Evolutionary conservation across 495 filamentous ascomycete species (phyloP).

Genomic region (Aspergillus sclerotiicarbonarius): DNA sequence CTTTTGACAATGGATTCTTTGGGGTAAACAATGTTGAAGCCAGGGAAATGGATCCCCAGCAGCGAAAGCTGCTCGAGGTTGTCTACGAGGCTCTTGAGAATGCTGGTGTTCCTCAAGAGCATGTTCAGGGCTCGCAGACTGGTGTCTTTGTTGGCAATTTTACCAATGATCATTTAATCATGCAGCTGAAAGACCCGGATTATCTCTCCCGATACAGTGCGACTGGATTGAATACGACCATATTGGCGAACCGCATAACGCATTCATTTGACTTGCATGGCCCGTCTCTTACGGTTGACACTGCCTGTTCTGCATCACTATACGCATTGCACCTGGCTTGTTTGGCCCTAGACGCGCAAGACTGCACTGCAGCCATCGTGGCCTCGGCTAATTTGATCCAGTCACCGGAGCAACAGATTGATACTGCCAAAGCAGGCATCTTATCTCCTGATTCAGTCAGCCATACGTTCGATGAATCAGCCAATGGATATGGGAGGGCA

Average conservation of each 20-base stretch:
- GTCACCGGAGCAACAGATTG: not conserved
- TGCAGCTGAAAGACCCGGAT: not conserved
- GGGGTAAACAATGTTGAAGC: not conserved
- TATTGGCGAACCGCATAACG: not conserved
- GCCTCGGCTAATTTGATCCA: not conserved
- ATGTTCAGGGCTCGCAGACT: not conserved
- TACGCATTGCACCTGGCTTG: not conserved
- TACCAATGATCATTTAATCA: not conserved
- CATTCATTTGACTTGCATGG: not conserved
- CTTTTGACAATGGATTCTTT: not conserved
- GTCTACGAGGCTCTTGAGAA: not conserved
- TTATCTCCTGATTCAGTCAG: not conserved
- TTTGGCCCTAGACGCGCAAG: not conserved
- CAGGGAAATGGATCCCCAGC: not conserved
- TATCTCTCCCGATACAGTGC: not conserved
- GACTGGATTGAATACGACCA: not conserved
- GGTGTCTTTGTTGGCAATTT: not conserved
- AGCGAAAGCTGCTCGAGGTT: slow-evolving; percentile 2
- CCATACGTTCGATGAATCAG: slow-evolving; percentile 2
- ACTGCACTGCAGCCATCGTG: not conserved
- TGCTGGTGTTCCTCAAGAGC: not conserved
- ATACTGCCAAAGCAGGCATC: not conserved
- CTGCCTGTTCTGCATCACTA: not conserved
- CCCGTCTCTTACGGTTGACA: not conserved
- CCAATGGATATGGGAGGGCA: not conserved